These are phyloP conservation scores for Abrus pulchellus DNA, from an alignment of 306 rosid genomes.

Conservation along the genomic window DNA sequence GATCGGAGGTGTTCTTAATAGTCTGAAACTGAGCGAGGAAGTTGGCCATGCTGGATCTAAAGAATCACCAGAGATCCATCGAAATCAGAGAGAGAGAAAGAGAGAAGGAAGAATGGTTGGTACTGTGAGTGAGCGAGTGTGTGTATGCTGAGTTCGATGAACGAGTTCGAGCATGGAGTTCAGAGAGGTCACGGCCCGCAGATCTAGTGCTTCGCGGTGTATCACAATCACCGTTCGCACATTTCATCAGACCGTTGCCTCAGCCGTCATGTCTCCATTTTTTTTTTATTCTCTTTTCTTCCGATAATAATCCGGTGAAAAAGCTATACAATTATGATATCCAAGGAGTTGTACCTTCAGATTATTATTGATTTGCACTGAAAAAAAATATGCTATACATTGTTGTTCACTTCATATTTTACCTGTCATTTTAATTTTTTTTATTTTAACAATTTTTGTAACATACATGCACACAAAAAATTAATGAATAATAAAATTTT, in stretches of 20 bases:
- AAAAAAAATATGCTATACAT: no score
- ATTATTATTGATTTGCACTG: no score
- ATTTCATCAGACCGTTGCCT: slow-evolving; percentile 50
- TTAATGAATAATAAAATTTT: no score
- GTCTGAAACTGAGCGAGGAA: slow-evolving; percentile 96
- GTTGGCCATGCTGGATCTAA: slow-evolving; percentile 83
- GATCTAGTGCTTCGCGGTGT: slow-evolving; percentile 67
- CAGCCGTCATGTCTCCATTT: slow-evolving; percentile 2
- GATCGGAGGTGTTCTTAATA: slow-evolving; percentile 85
- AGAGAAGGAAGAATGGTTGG: slow-evolving; percentile 16
- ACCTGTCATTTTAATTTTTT: no score
- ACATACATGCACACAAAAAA: no score
- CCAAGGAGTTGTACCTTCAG: no score
- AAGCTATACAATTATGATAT: background rate
- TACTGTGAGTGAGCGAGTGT: slow-evolving; percentile 43
- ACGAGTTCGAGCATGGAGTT: slow-evolving; percentile 35
- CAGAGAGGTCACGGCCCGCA: slow-evolving; percentile 39
- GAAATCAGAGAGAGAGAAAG: background rate
- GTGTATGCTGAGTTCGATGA: slow-evolving; percentile 48
- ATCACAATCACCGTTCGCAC: slow-evolving; percentile 32
- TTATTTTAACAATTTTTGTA: no score
- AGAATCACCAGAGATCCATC: slow-evolving; percentile 58
- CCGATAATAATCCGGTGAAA: background rate
- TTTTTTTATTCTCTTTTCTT: background rate
- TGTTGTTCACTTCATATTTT: no score